Percentiles rank a stretch among this genome's conserved stretches.
Conservation (phyloP, 495 filamentous ascomycete species). For the Trichoderma erinaceum region DNA sequence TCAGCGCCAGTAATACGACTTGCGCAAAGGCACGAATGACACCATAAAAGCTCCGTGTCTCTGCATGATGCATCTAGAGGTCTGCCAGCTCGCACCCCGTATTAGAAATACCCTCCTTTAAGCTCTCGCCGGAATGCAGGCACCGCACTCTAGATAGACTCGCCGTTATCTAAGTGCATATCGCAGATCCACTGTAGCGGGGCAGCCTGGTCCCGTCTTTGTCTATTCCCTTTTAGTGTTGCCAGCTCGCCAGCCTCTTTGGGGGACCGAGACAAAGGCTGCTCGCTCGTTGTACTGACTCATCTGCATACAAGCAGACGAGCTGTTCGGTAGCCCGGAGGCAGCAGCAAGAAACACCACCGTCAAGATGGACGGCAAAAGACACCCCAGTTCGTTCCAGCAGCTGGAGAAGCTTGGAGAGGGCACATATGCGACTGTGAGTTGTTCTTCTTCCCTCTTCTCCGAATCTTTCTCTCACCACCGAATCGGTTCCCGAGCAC, state of each 20-base stretch:
- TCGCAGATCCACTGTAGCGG: not conserved
- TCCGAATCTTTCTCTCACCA: not conserved
- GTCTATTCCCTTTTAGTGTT: not conserved
- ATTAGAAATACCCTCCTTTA: not conserved
- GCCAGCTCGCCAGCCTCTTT: not conserved
- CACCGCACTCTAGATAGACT: not conserved
- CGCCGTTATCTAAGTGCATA: conserved; percentile 5
- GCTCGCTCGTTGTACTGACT: not conserved
- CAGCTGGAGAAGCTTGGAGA: conserved; percentile 98
- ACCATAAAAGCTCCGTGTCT: no score
- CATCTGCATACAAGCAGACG: not conserved
- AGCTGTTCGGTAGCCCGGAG: not conserved
- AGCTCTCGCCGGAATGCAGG: not conserved
- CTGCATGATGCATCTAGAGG: no score
- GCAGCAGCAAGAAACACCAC: not conserved
- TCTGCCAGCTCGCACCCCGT: not conserved
- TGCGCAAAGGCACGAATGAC: no score
- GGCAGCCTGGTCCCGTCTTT: not conserved
- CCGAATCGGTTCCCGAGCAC: not conserved
- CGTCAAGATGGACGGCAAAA: conserved; percentile 69
- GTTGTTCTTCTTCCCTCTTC: conserved; percentile 26
- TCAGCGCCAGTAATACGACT: no score
- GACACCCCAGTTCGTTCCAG: conserved; percentile 93
- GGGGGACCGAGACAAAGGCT: not conserved
- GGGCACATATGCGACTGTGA: conserved; percentile 96